phyloP scores from a whole-genome alignment of 768 basidiomycete genomes.

The Collybia sordida region DNA sequence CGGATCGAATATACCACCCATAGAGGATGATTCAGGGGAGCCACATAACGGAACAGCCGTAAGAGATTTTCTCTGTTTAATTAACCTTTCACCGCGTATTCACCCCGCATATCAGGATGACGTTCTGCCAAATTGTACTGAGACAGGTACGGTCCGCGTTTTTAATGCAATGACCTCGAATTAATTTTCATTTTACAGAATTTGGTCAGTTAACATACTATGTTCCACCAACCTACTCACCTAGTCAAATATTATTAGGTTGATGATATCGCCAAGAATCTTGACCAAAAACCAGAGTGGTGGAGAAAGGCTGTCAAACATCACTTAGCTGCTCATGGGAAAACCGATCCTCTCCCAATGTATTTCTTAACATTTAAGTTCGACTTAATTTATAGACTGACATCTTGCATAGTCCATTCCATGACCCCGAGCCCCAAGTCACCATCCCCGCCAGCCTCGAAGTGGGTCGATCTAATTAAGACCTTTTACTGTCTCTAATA shows the following conservation, averaged over 20 bases:
- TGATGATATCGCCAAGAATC: background rate
- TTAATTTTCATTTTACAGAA: no score
- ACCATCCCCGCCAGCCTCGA: constrained; percentile 15
- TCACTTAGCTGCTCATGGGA: constrained; percentile 10
- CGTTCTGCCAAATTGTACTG: constrained; percentile 13
- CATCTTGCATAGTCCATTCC: constrained; percentile 18
- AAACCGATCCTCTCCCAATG: constrained; percentile 18
- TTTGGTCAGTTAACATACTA: no score
- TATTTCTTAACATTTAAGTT: background rate
- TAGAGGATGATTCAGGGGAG: background rate
- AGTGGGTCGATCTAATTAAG: background rate
- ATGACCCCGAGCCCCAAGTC: constrained; percentile 32
- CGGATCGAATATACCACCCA: background rate
- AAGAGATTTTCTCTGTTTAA: background rate
- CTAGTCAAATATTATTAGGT: background rate
- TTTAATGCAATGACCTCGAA: no score
- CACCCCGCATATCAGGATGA: constrained; percentile 8
- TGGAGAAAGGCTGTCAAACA: constrained; percentile 17
- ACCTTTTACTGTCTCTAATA: background rate
- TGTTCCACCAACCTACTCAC: no score
- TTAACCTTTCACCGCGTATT: background rate
- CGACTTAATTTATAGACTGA: background rate
- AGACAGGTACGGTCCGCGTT: background rate
- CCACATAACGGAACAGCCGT: background rate
- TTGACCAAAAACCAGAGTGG: constrained; percentile 1